Conservation (phyloP, 257 asterid genomes). For the Lycium barbarum region DNA sequence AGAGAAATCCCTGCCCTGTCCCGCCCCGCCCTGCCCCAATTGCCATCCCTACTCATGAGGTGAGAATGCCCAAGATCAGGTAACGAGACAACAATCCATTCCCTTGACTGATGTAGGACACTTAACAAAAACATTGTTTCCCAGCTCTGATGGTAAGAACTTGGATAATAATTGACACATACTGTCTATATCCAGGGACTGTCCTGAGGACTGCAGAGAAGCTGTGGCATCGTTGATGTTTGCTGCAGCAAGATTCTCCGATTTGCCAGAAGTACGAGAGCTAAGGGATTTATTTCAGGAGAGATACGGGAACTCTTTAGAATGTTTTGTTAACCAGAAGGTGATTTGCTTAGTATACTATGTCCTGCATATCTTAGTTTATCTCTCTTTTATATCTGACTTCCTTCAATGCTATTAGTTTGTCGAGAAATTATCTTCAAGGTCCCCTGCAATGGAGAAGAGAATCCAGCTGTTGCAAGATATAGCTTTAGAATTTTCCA, state of each 20-base stretch:
- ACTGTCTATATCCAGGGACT: constrained; percentile 62
- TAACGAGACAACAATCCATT: neutral
- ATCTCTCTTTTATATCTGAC: constrained; percentile 37
- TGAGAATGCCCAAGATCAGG: constrained; percentile 17
- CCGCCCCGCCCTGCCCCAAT: no score
- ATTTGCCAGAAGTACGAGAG: constrained; percentile 93
- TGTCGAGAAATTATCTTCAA: constrained; percentile 76
- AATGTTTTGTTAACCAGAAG: constrained; percentile 79
- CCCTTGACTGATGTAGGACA: constrained; percentile 16
- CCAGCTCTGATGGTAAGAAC: neutral
- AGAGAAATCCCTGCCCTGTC: no score
- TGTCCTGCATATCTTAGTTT: constrained; percentile 1
- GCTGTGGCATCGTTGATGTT: constrained; percentile 83
- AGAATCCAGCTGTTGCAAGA: constrained; percentile 77
- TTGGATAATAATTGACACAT: neutral
- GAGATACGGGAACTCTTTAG: constrained; percentile 75
- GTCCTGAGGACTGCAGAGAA: constrained; percentile 97
- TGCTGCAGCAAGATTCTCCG: constrained; percentile 99
- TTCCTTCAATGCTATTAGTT: constrained; percentile 60
- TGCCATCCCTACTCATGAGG: neutral
- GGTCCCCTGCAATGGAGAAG: constrained; percentile 61
- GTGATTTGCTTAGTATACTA: constrained; percentile 45
- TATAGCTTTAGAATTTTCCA: constrained; percentile 79
- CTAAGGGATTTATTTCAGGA: constrained; percentile 81
- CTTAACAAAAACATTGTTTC: neutral